These are phyloP conservation scores for Tuber calosporum DNA, from an alignment of 495 filamentous ascomycete species.

Conservation along the genomic window DNA sequence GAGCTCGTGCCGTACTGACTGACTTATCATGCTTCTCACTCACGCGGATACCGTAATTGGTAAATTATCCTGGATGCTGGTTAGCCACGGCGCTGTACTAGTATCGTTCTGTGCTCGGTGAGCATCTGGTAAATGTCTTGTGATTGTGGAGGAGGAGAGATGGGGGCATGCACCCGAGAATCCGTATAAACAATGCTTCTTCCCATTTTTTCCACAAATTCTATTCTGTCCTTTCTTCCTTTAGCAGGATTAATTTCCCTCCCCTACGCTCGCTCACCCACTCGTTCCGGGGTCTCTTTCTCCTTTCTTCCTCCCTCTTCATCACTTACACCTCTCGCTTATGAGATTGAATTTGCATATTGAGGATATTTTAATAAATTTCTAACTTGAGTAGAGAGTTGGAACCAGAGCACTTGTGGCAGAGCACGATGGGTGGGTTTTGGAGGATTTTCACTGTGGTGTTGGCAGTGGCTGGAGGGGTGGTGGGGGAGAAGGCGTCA, in stretches of 20 bases:
- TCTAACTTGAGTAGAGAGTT: background rate
- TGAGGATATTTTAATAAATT: background rate
- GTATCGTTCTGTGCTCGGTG: background rate
- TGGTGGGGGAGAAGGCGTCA: conserved; percentile 18
- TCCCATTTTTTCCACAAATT: background rate
- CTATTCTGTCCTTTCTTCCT: background rate
- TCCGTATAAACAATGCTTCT: conserved; percentile 1
- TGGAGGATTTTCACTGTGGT: background rate
- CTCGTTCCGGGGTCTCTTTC: background rate
- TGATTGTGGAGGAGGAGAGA: background rate
- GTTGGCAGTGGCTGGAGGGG: background rate
- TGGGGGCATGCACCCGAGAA: background rate
- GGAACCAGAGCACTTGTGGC: background rate
- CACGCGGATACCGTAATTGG: background rate
- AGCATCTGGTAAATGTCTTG: background rate
- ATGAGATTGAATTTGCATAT: background rate
- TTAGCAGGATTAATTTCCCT: background rate
- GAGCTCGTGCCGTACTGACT: background rate
- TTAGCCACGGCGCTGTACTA: background rate
- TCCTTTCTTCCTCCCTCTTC: background rate
- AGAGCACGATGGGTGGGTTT: background rate
- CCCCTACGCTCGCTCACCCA: background rate
- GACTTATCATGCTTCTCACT: background rate
- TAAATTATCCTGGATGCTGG: background rate
- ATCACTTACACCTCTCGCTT: background rate